Evolutionary conservation across 75 land plant species (phyloP).

Genomic region (Adiantum capillusveneris): DNA sequence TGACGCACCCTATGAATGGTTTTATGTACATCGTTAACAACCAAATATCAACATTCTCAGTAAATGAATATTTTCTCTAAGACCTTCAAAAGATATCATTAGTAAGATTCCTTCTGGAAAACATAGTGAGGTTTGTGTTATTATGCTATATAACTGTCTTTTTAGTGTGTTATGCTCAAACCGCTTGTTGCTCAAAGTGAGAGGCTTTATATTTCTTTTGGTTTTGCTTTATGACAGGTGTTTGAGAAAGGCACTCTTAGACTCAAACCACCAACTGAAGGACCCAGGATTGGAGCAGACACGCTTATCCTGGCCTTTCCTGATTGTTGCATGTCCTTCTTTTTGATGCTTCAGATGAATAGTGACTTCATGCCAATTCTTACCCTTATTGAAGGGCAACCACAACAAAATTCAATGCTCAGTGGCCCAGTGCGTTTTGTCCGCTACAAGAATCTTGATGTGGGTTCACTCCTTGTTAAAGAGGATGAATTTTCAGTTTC

Average conservation of each 20-base stretch:
- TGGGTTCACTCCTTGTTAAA: slow-evolving; percentile 44
- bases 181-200: too few species aligned
- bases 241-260: slow-evolving; percentile 51
- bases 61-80: too few species aligned
- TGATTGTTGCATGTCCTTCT: slow-evolving; percentile 64
- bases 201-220: slow-evolving; percentile 3
- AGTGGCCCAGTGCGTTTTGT: slow-evolving; percentile 31
- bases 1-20: too few species aligned
- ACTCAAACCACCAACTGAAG: slow-evolving; percentile 31
- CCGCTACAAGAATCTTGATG: slow-evolving; percentile 63
- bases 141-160: too few species aligned
- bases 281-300: slow-evolving; percentile 57
- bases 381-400: slow-evolving; percentile 60
- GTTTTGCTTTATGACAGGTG: slow-evolving; percentile 39
- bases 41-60: too few species aligned
- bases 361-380: slow-evolving; percentile 69
- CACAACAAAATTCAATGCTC: slow-evolving; percentile 23
- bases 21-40: too few species aligned
- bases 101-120: too few species aligned
- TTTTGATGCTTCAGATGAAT: slow-evolving; percentile 70
- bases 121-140: too few species aligned
- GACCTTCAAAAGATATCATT: too few species aligned
- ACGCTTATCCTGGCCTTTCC: slow-evolving; percentile 85
- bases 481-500: slow-evolving; percentile 31
- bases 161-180: too few species aligned